A percentile compares a stretch with the other conserved stretches of the same genome.
Evolutionary conservation across 441 rosid species (phyloP).

Genomic region (Metrosideros polymorpha): DNA sequence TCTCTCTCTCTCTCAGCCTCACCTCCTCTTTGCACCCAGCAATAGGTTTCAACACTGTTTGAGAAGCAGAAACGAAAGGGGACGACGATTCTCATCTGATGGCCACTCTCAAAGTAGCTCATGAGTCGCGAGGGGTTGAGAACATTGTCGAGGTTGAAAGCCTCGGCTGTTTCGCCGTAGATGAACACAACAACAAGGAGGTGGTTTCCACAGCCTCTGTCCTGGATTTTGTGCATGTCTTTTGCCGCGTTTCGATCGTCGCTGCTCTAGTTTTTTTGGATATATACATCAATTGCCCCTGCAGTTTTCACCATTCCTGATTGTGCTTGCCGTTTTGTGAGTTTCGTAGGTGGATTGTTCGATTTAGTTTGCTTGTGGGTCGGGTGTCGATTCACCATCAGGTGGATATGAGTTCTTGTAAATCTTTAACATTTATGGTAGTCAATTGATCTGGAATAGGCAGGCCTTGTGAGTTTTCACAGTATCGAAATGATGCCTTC

Average conservation of each 20-base stretch:
- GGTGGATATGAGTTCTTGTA: not conserved
- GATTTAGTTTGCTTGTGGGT: not conserved
- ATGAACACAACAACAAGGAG: constrained; percentile 82
- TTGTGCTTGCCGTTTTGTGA: not conserved
- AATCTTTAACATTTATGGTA: not conserved
- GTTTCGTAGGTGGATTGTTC: not conserved
- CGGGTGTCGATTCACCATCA: not conserved
- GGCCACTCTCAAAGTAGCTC: constrained; percentile 57
- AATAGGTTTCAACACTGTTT: constrained; percentile 20
- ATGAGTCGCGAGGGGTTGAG: constrained; percentile 31
- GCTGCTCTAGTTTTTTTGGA: not conserved
- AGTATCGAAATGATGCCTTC: not conserved
- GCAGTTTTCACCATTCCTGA: not conserved
- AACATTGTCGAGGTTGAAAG: constrained; percentile 52
- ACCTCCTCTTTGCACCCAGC: too few species aligned
- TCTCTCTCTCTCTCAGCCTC: too few species aligned
- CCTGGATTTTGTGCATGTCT: not conserved
- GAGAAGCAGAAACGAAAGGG: not conserved
- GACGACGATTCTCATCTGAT: constrained; percentile 5
- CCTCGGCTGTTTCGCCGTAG: constrained; percentile 74
- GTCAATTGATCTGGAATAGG: not conserved
- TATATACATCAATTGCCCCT: not conserved
- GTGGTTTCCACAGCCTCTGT: constrained; percentile 6
- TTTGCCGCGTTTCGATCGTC: not conserved
- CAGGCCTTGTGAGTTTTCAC: not conserved